Evolutionary conservation across 148 eudicot species (phyloP).

Genomic region (Hydrangea macrophylla): DNA sequence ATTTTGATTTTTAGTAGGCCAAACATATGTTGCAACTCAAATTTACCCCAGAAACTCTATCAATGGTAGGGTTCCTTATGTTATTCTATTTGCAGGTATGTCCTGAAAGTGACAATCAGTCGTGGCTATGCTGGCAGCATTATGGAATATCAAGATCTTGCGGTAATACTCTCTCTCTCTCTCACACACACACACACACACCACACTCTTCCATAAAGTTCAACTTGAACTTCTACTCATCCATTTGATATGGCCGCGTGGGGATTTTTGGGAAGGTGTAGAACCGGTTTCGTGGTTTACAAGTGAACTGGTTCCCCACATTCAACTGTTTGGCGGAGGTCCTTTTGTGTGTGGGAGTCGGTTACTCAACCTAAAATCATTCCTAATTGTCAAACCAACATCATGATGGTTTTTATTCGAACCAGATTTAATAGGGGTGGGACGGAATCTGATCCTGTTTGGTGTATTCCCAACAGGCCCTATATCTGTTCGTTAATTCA

Average conservation of each 20-base stretch:
- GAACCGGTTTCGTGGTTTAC: too few species aligned
- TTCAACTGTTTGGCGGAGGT: too few species aligned
- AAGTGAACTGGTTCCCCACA: too few species aligned
- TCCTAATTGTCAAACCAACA: too few species aligned
- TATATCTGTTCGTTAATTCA: too few species aligned
- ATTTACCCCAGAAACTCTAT: too few species aligned
- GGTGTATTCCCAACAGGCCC: too few species aligned
- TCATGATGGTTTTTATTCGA: not conserved
- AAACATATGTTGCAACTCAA: too few species aligned
- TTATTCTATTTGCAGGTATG: slow-evolving; percentile 59
- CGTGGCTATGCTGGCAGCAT: slow-evolving; percentile 97
- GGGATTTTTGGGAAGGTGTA: not conserved
- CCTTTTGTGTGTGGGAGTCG: not conserved
- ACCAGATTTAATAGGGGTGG: too few species aligned
- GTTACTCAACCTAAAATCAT: not conserved
- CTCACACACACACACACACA: too few species aligned
- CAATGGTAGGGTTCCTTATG: not conserved
- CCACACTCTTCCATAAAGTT: not conserved
- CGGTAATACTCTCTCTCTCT: slow-evolving; percentile 38
- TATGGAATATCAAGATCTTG: slow-evolving; percentile 74
- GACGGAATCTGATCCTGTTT: too few species aligned
- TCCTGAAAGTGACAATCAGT: slow-evolving; percentile 85
- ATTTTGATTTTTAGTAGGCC: too few species aligned
- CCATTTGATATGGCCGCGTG: not conserved
- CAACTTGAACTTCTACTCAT: not conserved